Evolutionary conservation across 768 basidiomycete species (phyloP).

Genomic region (Phlebiopsis gigantea): DNA sequence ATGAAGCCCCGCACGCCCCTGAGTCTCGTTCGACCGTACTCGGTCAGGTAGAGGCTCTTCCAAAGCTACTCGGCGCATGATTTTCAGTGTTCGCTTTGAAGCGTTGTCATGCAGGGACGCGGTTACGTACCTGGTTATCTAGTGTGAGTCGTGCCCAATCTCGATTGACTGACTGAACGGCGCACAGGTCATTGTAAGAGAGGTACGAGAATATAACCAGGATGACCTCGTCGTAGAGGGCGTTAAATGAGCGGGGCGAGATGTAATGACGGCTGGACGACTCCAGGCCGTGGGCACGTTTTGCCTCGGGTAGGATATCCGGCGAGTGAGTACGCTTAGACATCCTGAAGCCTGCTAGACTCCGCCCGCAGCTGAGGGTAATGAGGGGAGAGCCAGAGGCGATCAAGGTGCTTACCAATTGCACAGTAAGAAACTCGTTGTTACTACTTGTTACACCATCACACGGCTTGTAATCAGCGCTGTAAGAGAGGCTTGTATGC

Average conservation of each 20-base stretch:
- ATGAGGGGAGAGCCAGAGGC: too few relatives aligned
- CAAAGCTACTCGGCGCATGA: constrained; percentile 43
- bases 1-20: constrained; percentile 64
- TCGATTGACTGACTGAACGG: constrained; percentile 52
- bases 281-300: constrained; percentile 40
- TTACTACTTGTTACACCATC: too few relatives aligned
- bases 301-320: constrained; percentile 47
- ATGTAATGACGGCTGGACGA: constrained; percentile 10
- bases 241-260: constrained; percentile 39
- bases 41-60: constrained; percentile 57
- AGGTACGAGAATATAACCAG: constrained; percentile 71
- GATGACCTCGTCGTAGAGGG: constrained; percentile 72
- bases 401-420: background rate
- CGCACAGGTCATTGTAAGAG: constrained; percentile 61
- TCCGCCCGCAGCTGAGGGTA: too few relatives aligned
- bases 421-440: too few relatives aligned
- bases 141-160: constrained; percentile 64
- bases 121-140: constrained; percentile 59
- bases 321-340: constrained; percentile 26
- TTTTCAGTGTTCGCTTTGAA: constrained; percentile 14
- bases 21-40: constrained; percentile 63
- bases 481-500: too few relatives aligned
- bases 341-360: constrained; percentile 13
- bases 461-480: too few relatives aligned
- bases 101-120: constrained; percentile 11